Base-by-base conservation (phyloP, 148 eudicot genomes). In the Fagopyrum homotropicum region DNA sequence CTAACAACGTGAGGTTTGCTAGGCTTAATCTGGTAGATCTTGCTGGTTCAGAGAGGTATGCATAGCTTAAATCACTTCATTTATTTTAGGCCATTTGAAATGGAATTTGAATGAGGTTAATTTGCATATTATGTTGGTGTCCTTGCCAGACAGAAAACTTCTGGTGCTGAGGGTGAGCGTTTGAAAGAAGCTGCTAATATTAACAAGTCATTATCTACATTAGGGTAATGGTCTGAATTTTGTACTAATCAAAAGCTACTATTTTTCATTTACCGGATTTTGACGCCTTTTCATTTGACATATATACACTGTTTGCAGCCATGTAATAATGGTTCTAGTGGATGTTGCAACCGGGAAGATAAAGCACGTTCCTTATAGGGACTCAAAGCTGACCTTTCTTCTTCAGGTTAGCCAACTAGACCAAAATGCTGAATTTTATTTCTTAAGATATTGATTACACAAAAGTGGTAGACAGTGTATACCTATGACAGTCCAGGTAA, bases 161-260 rank as follows among this genome's bases (percentile, higher is more conserved):
- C 99, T 72, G 99, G 99, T 57, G 99, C 99, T 77, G 99, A 95
- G 81, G 99, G 99, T 76, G 99, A 92, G 78, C 91, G 99, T n/a
- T 75, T 95, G 72, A 95, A 90, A 80, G 99, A 95, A 83, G 99
- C 99, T 84, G 98, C 98, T 55, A 92, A 81, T 77, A 95, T 95
- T 48, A 95, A 95, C 81, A 95, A 88, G 87, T 95, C 99, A 52
- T 76, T 95, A 77, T 95, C 99, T 17, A 90, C 94, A 51, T 80
- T 95, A 68, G 99, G 99, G 99, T 95, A 90, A 51, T 75, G 47
- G 22, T 70, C 63, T 19, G 15, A 59, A 64, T 60, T 26, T 45
- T 48, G 68, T 50, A 12, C 44, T 70, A 72, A 19, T 57, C 60
- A 15, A 54, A 46, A 56, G 52, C 45, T 72, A 4, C 16, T 48